These are phyloP conservation scores for Saturnispora silvae DNA, from an alignment of 805 yeast species.

Conservation along the genomic window DNA sequence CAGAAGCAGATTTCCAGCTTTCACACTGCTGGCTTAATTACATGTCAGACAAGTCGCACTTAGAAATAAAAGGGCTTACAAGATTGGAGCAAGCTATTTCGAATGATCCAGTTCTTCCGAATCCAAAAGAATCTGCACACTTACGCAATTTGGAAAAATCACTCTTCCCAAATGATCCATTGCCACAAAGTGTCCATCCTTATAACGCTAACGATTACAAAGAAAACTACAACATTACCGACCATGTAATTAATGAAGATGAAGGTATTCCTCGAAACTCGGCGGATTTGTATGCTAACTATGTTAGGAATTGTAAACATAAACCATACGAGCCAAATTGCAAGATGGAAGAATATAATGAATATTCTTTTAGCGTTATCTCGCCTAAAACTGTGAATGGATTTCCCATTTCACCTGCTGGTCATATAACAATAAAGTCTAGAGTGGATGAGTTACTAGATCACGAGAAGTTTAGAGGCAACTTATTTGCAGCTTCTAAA, in stretches of 20 bases:
- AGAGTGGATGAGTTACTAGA: conserved; percentile 9
- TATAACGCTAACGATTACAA: neutral
- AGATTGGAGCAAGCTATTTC: conserved; percentile 1
- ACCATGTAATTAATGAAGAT: neutral
- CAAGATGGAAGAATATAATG: neutral
- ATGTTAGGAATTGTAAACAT: neutral
- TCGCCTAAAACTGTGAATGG: neutral
- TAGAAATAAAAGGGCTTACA: conserved; percentile 5
- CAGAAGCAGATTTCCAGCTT: neutral
- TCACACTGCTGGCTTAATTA: conserved; percentile 1
- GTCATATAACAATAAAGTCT: no score
- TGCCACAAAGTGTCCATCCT: neutral
- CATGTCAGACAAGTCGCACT: no score
- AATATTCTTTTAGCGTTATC: conserved; percentile 3
- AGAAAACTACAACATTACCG: no score
- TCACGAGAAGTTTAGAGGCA: conserved; percentile 15
- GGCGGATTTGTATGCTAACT: conserved; percentile 4
- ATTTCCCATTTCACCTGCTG: neutral
- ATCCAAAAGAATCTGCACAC: neutral
- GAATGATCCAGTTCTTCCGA: no score
- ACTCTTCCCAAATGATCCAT: neutral
- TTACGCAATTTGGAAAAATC: conserved; percentile 1
- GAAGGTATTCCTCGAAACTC: conserved; percentile 6
- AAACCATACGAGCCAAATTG: neutral
- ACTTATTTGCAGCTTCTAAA: conserved; percentile 14